Evolutionary conservation across 371 early-diverging fungal genomes (phyloP).

Genomic region (Mucor sp.): DNA sequence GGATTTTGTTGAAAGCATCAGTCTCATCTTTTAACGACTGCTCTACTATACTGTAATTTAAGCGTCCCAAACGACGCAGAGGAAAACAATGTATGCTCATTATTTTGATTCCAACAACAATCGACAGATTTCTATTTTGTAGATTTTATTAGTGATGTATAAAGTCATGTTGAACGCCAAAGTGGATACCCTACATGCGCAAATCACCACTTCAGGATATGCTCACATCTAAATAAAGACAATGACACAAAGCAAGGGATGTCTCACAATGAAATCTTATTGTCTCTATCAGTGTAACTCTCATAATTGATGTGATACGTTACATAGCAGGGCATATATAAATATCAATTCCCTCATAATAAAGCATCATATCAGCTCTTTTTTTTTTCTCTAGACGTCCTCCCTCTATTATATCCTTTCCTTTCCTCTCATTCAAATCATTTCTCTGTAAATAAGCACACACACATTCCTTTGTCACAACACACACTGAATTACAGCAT

Average conservation of each 20-base stretch:
- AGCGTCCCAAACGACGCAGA: no score
- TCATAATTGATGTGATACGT: constrained; percentile 15
- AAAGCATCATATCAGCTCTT: not conserved
- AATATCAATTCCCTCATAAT: not conserved
- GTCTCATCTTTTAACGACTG: no score
- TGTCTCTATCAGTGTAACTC: constrained; percentile 9
- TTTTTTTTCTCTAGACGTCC: not conserved
- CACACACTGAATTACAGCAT: no score
- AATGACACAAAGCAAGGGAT: not conserved
- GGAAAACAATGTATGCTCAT: no score
- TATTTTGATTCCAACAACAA: no score
- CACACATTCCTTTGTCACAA: not conserved
- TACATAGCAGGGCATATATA: not conserved
- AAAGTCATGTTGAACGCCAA: no score
- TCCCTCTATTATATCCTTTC: not conserved
- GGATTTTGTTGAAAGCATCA: no score
- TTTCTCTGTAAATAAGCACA: not conserved
- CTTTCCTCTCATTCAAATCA: not conserved
- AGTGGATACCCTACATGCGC: no score
- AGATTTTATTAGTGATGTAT: no score
- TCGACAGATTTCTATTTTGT: no score
- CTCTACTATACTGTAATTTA: no score
- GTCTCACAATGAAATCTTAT: constrained; percentile 2
- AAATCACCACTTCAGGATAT: not conserved
- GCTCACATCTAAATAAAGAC: not conserved